Percentiles rank a stretch among this genome's conserved stretches.
Conservation (phyloP, 495 filamentous ascomycete species). For the Aspergillus egyptiacus region DNA sequence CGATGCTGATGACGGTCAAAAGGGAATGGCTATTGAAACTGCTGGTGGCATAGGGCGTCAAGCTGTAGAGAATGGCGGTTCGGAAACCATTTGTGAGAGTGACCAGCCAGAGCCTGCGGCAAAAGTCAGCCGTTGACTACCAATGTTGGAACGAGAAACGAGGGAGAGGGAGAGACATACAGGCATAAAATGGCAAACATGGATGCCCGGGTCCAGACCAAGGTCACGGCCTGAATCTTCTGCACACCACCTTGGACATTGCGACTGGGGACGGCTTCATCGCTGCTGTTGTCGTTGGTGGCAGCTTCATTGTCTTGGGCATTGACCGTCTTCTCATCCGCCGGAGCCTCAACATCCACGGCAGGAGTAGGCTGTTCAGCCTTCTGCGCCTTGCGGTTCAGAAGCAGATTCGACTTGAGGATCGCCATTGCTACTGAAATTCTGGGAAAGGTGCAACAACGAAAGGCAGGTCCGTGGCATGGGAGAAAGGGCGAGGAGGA, state of each 20-base stretch:
- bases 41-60: slow-evolving; percentile 3
- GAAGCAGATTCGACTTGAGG: neutral
- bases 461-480: too few species aligned
- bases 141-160: neutral
- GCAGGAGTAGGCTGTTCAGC: neutral
- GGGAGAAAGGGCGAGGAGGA: neutral
- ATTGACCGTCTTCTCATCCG: neutral
- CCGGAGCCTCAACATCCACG: neutral
- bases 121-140: neutral
- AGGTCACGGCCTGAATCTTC: slow-evolving; percentile 8
- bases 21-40: slow-evolving; percentile 3
- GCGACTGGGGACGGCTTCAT: neutral
- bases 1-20: slow-evolving; percentile 1
- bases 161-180: neutral
- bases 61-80: neutral
- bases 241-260: neutral
- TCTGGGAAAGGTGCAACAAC: neutral
- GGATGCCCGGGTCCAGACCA: slow-evolving; percentile 2
- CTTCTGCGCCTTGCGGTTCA: neutral
- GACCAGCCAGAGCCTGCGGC: neutral
- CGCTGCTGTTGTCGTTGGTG: slow-evolving; percentile 2
- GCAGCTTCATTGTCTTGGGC: slow-evolving; percentile 1
- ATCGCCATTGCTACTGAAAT: slow-evolving; percentile 5
- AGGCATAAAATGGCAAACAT: neutral
- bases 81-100: neutral